Evolutionary conservation across 352 stramenopile genomes (phyloP).

Genomic region (Phytophthora fragariaefolia): DNA sequence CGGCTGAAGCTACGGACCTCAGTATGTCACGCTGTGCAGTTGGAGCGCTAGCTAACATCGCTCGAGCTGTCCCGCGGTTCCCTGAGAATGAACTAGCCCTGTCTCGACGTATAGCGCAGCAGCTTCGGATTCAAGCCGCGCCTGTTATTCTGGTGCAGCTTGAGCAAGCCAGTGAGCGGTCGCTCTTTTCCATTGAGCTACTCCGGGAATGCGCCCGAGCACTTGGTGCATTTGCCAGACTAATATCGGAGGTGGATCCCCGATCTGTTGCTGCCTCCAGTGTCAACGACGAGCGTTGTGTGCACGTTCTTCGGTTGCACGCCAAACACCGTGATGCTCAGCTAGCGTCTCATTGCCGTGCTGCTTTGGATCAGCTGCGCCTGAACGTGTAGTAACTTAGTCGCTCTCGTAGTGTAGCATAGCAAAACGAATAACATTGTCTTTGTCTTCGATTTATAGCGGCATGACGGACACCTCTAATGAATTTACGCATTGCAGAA

Average conservation of each 20-base stretch:
- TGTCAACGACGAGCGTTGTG: constrained; percentile 34
- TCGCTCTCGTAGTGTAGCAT: constrained; percentile 26
- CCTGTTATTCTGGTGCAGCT: constrained; percentile 54
- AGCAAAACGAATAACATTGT: constrained; percentile 30
- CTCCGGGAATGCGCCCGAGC: constrained; percentile 76
- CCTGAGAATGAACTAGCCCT: constrained; percentile 47
- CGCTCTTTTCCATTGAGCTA: constrained; percentile 72
- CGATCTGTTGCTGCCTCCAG: constrained; percentile 20
- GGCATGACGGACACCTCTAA: too few species aligned
- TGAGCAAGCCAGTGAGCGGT: constrained; percentile 49
- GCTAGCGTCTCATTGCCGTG: constrained; percentile 61
- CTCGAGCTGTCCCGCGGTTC: constrained; percentile 59
- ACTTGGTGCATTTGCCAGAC: constrained; percentile 54
- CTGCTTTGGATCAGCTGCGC: constrained; percentile 53
- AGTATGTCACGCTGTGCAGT: constrained; percentile 77
- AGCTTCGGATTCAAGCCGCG: constrained; percentile 56
- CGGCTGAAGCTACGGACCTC: constrained; percentile 55
- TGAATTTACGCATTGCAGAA: too few species aligned
- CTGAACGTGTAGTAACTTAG: constrained; percentile 29
- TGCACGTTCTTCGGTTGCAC: constrained; percentile 55
- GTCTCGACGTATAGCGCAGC: constrained; percentile 38
- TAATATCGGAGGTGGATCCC: constrained; percentile 47
- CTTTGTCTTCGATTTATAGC: neutral
- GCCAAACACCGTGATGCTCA: constrained; percentile 70
- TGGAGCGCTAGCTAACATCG: constrained; percentile 72